Evolutionary conservation across 164 flowering plant species (phyloP).

Genomic region (Cinnamomum micranthum): DNA sequence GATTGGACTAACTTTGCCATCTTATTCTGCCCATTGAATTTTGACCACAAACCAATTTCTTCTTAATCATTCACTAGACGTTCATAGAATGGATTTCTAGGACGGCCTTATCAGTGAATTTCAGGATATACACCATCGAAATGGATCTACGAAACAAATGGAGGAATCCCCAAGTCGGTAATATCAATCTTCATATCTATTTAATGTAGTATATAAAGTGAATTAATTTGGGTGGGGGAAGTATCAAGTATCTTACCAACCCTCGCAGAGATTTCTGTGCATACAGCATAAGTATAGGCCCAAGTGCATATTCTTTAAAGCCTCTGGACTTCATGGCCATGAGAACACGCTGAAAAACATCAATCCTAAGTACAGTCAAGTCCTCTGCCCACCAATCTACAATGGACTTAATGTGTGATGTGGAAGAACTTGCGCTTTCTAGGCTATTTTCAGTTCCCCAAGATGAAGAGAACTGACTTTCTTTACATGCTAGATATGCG

Average conservation of each 20-base stretch:
- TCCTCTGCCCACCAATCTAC: conserved; percentile 98
- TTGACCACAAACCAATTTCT: background rate
- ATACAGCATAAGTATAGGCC: conserved; percentile 86
- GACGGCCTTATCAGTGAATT: background rate
- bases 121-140: background rate
- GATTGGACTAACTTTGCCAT: background rate
- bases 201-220: background rate
- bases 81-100: background rate
- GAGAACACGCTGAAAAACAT: conserved; percentile 77
- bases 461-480: conserved; percentile 44
- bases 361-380: conserved; percentile 63
- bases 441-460: conserved; percentile 28
- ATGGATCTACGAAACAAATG: background rate
- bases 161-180: background rate
- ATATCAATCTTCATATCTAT: too few species aligned
- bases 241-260: conserved; percentile 61
- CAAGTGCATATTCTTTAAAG: conserved; percentile 68
- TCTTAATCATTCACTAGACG: too few species aligned
- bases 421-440: conserved; percentile 29
- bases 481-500: conserved; percentile 64
- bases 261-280: conserved; percentile 91
- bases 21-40: background rate
- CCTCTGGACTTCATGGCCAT: conserved; percentile 88
- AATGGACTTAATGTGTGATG: conserved; percentile 37
- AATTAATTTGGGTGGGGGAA: background rate